Base-by-base conservation (phyloP, 2,329 filamentous ascomycete species). In the Zopfia rhizophila region DNA sequence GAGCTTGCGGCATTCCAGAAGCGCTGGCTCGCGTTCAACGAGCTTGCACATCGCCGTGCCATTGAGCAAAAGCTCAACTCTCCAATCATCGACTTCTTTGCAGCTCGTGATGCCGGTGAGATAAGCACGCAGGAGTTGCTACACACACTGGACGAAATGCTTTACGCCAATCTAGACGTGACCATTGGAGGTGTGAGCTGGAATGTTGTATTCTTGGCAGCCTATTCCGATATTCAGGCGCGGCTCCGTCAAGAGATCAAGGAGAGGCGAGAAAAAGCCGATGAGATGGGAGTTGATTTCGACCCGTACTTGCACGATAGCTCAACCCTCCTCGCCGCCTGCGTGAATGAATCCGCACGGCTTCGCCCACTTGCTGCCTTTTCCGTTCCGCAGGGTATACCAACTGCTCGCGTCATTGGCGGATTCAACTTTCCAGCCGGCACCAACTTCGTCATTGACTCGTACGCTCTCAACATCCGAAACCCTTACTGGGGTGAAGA, bases 81-180 rank as follows among this genome's bases (percentile, higher is more conserved):
- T 53, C 12, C 23, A 44, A 8, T 41, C 27, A 12, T 16, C 4
- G 25, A 32, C 21, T 56, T 69, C 41, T 64, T 56, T 25, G 18
- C 38, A 11, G 49, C 37, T 5, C 48, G 54, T 1, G 21, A 17
- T 11, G 16, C 56, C 5, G 64, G 68, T 1, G 22, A 39, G 4
- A 57, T 73, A 14, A 57, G 45, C 1, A 41, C 39, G 10, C 58
- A 68, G 5, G 43, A 74, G 32, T 28, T 70, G 2, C 52, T 71
- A 1, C 74, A 75, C 13, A 78, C 75, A 0, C 48, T 78, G 3
- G 74, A 78, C 44, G 76, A 78, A 50, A 63, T 65, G 14, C 62
- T 78, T 0, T 78, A 67, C 44, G 75, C 72, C 5, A 78, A 78
- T 43, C 59, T 78, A 1, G 76, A 78, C 39, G 75, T 78, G 5